Evolutionary conservation across 2,329 filamentous ascomycete genomes (phyloP), one percentile per base, ranked within the genome.

Genomic region (Aspergillus ibericus): DNA sequence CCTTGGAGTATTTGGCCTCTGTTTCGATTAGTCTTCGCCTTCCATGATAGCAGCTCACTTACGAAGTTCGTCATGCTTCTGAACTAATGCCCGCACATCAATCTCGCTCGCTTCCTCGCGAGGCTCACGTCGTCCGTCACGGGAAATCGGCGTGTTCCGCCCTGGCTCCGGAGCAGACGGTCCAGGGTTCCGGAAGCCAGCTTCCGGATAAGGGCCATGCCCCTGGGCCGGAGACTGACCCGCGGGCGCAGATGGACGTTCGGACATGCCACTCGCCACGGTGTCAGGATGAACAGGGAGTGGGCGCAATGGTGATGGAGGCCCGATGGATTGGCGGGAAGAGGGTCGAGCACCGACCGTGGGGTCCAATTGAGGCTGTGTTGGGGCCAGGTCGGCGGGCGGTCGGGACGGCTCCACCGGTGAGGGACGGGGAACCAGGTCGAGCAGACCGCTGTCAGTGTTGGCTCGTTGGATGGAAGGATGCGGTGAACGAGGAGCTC

Each of bases 1-100:
- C 93, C 72, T 97, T 96, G 75, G 96, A 96, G 75, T 99, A 99
- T 79, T 99, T 99, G 66, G 86, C 87, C 70, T 95, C 93, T 96
- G 63, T 53, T 59, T 16, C 9, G 36, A 8, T 53, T 56, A n/a
- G 48, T 36, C 18, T 60, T 51, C 56, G 40, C 53, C 53, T 48
- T 16, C 44, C 29, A 47, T n/a, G 51, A 54, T 16, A n/a, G 6
- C 40, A 53, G 25, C 18, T 48, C 32, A 61, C 77, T 60, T 76
- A 80, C 78, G 78, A 32, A 82, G 69, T 69, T 77, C 78, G 67
- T 80, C 77, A 67, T 80, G 71, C 59, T 74, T 75, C 64, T 74
- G 70, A 20, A 77, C 69, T 63, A 80, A 75, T 64, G 77, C 71
- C 63, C 72, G 74, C 70, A 80, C 64, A 68, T 84, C 76, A 65